Conservation (phyloP, 495 filamentous ascomycete species). For the Platismatia glauca region DNA sequence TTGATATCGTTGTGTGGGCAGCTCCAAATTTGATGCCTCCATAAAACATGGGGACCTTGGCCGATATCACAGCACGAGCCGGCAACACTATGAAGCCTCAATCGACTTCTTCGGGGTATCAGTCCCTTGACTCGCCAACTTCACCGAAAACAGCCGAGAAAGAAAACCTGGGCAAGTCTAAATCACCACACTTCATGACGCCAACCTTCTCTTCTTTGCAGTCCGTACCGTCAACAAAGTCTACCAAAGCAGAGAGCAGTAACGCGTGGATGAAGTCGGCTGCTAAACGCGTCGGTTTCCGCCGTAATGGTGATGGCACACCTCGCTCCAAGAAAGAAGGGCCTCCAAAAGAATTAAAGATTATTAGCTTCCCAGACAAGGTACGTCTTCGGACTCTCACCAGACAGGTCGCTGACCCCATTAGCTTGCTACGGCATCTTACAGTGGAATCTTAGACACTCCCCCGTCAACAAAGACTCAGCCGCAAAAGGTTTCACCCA, state of each 20-base stretch:
- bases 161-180: conserved; percentile 14
- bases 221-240: conserved; percentile 9
- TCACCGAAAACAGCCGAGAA: conserved; percentile 7
- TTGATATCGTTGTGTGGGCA: background rate
- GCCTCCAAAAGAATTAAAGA: background rate
- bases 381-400: conserved; percentile 1
- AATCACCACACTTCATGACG: conserved; percentile 25
- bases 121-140: conserved; percentile 9
- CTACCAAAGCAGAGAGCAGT: conserved; percentile 7
- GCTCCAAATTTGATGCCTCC: background rate
- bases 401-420: background rate
- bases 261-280: conserved; percentile 18
- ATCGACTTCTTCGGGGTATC: conserved; percentile 16
- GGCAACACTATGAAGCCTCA: conserved; percentile 18
- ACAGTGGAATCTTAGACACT: background rate
- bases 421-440: conserved; percentile 15
- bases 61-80: conserved; percentile 23
- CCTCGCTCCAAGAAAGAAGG: conserved; percentile 22
- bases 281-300: conserved; percentile 23
- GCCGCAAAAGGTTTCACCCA: conserved; percentile 5
- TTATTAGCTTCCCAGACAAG: conserved; percentile 23
- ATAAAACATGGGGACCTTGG: conserved; percentile 22
- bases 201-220: conserved; percentile 24
- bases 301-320: conserved; percentile 16
- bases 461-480: conserved; percentile 1